Evolutionary conservation across 768 basidiomycete genomes (phyloP), one percentile per base, ranked within the genome.

Genomic region (Auricularia auricula-judae): DNA sequence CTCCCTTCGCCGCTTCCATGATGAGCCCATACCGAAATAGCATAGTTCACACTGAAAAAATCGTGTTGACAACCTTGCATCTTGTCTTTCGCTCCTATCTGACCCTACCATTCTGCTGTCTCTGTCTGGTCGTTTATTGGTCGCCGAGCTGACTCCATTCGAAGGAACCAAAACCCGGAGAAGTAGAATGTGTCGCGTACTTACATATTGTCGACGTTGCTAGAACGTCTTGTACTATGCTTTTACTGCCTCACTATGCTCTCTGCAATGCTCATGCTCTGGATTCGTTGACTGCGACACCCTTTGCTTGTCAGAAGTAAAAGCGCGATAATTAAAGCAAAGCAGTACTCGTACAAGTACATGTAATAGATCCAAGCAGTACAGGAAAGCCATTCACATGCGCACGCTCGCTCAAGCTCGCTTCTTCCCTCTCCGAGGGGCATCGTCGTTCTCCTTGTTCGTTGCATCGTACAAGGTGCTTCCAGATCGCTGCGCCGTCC

Each of bases 1-100:
- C 65, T 47, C 21, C 65, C 63, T 56, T 61, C 29, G 29, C 29
- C 29, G 29, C 29, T 51, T 21, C 54, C 58, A 61, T 12, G 64
- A 65, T 65, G 64, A 65, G 34, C 62, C 53, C n/a, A 43, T 67
- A 69, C 70, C 74, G 75, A 78, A 77, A 76, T 79, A 80, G 76
- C 93, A 94, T 94, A 94, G 93, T 95, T 94, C 92, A 95, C 90
- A 86, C 93, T 87, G 92, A 96, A 91, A 76, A 33, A 8, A 8
- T 75, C 72, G 76, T 93, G 91, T 90, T 86, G 89, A 93, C 78
- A 87, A 82, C 76, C 77, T 84, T 81, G 69, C 86, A 91, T 91
- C 88, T 84, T 76, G 92, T 97, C 93, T 95, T 95, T 95, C 93
- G 93, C 93, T 95, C 92, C 93, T 95, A 95, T 95, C 92, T 95